phyloP scores from a whole-genome alignment of 495 filamentous ascomycete species.

The Rusavskia elegans region DNA sequence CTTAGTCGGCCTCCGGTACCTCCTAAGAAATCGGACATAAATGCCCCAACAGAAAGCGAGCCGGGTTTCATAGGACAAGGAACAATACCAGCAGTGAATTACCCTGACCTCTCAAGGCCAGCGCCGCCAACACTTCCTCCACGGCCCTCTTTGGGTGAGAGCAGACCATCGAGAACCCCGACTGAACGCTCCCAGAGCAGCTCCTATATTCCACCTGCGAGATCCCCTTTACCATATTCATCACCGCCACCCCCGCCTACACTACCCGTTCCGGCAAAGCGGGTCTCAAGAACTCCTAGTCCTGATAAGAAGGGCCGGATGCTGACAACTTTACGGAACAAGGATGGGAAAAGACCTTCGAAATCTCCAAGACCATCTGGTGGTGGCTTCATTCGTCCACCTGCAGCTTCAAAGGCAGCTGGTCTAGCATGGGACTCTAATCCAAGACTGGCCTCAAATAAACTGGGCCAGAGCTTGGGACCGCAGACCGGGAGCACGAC shows the following conservation, averaged over 20 bases:
- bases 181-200: conserved; percentile 10
- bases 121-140: conserved; percentile 45
- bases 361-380: conserved; percentile 27
- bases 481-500: conserved; percentile 9
- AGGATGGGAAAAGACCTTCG: conserved; percentile 39
- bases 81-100: conserved; percentile 63
- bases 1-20: conserved; percentile 9
- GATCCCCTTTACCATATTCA: conserved; percentile 1
- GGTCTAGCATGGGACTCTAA: conserved; percentile 66
- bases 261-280: conserved; percentile 24
- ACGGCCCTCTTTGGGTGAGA: conserved; percentile 34
- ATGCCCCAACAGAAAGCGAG: conserved; percentile 4
- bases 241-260: conserved; percentile 22
- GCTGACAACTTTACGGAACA: conserved; percentile 63
- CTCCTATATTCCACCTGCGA: conserved; percentile 2
- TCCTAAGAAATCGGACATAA: conserved; percentile 5
- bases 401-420: conserved; percentile 69
- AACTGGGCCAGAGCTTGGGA: conserved; percentile 12
- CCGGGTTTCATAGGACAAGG: conserved; percentile 58
- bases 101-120: conserved; percentile 53
- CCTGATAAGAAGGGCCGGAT: conserved; percentile 65
- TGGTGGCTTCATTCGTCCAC: conserved; percentile 21
- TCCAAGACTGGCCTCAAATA: conserved; percentile 18
- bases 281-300: conserved; percentile 50
- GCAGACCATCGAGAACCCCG: conserved; percentile 33